Evolutionary conservation across 257 asterid species (phyloP).

Genomic region (Solanum neorickii): DNA sequence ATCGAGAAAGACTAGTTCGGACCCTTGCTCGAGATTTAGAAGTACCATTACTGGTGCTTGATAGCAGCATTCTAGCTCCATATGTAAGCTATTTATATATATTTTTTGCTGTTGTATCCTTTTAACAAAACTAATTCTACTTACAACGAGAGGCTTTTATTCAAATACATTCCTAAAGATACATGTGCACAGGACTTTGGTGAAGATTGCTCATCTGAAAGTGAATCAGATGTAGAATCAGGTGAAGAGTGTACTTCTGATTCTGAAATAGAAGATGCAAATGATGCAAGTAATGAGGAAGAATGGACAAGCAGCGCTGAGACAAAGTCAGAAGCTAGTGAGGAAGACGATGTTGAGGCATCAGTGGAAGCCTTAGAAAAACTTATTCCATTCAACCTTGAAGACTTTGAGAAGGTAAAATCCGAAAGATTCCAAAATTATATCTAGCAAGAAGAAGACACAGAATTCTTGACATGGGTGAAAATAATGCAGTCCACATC

Average conservation of each 20-base stretch:
- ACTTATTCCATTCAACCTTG: slow-evolving; percentile 54
- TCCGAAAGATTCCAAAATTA: background rate
- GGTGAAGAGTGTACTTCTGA: slow-evolving; percentile 54
- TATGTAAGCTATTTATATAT: slow-evolving; percentile 42
- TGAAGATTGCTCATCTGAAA: slow-evolving; percentile 62
- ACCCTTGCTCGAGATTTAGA: slow-evolving; percentile 81
- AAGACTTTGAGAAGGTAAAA: slow-evolving; percentile 77
- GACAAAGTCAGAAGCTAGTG: slow-evolving; percentile 60
- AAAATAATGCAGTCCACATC: background rate
- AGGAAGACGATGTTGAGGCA: slow-evolving; percentile 58
- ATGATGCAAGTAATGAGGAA: slow-evolving; percentile 66
- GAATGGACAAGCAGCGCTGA: slow-evolving; percentile 72
- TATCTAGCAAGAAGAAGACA: background rate
- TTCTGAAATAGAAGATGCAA: slow-evolving; percentile 75
- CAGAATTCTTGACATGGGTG: background rate
- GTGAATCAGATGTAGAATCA: slow-evolving; percentile 62
- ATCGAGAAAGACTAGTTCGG: slow-evolving; percentile 90
- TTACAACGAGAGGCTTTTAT: background rate
- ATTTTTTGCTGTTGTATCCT: background rate
- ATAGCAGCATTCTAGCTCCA: slow-evolving; percentile 83
- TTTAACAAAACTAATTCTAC: background rate
- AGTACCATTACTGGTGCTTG: slow-evolving; percentile 86
- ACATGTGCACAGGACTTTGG: slow-evolving; percentile 41
- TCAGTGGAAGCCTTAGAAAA: slow-evolving; percentile 70
- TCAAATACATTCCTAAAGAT: background rate